These are phyloP conservation scores for Ettlia oleoabundans DNA, from an alignment of 139 green algal genomes.

Conservation along the genomic window DNA sequence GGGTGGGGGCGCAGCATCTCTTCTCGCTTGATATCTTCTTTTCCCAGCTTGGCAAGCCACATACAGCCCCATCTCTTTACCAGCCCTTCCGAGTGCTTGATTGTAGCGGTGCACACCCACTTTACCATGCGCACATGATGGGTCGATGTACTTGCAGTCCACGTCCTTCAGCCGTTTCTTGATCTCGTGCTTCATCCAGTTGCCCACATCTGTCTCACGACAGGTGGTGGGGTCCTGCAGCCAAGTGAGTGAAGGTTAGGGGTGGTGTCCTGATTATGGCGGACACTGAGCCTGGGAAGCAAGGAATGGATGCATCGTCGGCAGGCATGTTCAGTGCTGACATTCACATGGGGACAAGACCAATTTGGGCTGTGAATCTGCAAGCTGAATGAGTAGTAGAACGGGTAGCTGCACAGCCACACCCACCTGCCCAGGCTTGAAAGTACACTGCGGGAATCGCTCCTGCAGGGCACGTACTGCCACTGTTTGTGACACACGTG, in stretches of 20 bases:
- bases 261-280: too few relatives aligned
- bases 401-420: not conserved
- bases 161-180: constrained; percentile 60
- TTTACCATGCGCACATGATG: constrained; percentile 20
- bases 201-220: constrained; percentile 58
- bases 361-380: not conserved
- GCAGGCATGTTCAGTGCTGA: not conserved
- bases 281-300: too few relatives aligned
- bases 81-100: too few relatives aligned
- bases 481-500: not conserved
- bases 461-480: not conserved
- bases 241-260: too few relatives aligned
- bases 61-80: too few relatives aligned
- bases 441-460: constrained; percentile 9
- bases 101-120: too few relatives aligned
- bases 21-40: not conserved
- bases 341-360: not conserved
- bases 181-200: constrained; percentile 68
- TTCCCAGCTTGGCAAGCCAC: too few relatives aligned
- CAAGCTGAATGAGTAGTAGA: not conserved
- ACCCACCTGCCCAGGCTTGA: not conserved
- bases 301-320: too few relatives aligned
- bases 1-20: not conserved
- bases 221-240: not conserved
- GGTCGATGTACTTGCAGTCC: constrained; percentile 77